Percentiles rank a stretch among this genome's conserved stretches.
Evolutionary conservation across 257 asterid genomes (phyloP).

Genomic region (Linderniella brevidens): DNA sequence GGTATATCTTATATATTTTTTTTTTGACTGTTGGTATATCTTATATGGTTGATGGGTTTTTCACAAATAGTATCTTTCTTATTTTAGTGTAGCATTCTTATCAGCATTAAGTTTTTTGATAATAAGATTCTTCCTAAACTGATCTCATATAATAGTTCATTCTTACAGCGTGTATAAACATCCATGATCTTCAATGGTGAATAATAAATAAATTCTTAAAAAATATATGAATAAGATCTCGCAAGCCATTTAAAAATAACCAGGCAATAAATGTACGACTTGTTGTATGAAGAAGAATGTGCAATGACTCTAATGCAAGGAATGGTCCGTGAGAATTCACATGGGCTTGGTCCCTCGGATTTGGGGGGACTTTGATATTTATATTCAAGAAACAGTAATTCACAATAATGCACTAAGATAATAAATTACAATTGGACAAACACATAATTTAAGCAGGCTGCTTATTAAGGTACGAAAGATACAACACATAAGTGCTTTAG

Average conservation of each 20-base stretch:
- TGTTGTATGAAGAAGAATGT: slow-evolving; percentile 6
- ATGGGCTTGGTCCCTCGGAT: slow-evolving; percentile 56
- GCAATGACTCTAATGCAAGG: slow-evolving; percentile 18
- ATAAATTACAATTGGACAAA: slow-evolving; percentile 10
- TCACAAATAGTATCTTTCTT: too few species aligned
- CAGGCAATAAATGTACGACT: slow-evolving; percentile 11
- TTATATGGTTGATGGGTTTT: too few species aligned
- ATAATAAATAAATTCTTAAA: too few species aligned
- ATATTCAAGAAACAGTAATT: slow-evolving; percentile 16
- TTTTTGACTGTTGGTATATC: too few species aligned
- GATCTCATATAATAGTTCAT: too few species aligned
- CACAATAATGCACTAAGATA: slow-evolving; percentile 9
- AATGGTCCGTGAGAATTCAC: slow-evolving; percentile 48
- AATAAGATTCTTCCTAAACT: too few species aligned
- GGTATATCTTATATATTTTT: too few species aligned
- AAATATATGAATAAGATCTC: too few species aligned
- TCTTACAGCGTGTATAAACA: too few species aligned
- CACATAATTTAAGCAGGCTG: slow-evolving; percentile 8
- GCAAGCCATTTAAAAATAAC: neutral
- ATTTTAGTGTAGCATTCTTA: too few species aligned
- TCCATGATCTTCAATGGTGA: too few species aligned
- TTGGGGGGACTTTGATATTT: slow-evolving; percentile 13
- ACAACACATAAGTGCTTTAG: slow-evolving; percentile 26
- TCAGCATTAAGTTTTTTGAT: too few species aligned
- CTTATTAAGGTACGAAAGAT: slow-evolving; percentile 25